Percentiles rank a stretch among this genome's conserved stretches.
phyloP scores from a whole-genome alignment of 768 basidiomycete genomes.

The Rhodocollybia butyracea region DNA sequence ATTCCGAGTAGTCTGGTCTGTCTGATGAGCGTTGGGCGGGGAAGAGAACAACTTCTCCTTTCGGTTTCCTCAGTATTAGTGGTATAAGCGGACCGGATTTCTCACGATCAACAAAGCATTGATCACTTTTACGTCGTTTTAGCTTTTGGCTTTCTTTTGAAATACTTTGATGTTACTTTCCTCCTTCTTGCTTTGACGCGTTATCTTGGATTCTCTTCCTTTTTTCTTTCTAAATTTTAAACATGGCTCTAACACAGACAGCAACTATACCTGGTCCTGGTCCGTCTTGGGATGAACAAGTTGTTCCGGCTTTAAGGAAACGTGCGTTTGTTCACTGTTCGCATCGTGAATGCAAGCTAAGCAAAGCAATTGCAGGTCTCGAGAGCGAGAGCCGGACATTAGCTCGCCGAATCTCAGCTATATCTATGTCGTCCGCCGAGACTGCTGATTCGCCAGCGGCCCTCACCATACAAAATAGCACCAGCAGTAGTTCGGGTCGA shows the following conservation, averaged over 20 bases:
- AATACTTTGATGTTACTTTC: too few relatives aligned
- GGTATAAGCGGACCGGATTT: too few relatives aligned
- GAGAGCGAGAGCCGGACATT: slow-evolving; percentile 79
- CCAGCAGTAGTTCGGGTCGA: slow-evolving; percentile 16
- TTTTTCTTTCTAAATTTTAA: not conserved
- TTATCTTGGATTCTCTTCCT: not conserved
- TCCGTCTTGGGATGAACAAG: slow-evolving; percentile 77
- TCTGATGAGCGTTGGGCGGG: too few relatives aligned
- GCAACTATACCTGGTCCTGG: slow-evolving; percentile 31
- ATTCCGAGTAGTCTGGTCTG: too few relatives aligned
- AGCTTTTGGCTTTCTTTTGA: too few relatives aligned
- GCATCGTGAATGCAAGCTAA: slow-evolving; percentile 12
- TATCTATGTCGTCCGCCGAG: slow-evolving; percentile 59
- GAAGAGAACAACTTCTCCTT: too few relatives aligned
- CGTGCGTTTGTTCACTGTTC: slow-evolving; percentile 40
- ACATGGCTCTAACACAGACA: slow-evolving; percentile 44
- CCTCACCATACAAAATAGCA: slow-evolving; percentile 20
- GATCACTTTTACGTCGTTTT: too few relatives aligned
- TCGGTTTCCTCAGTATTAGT: too few relatives aligned
- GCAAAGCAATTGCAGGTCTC: slow-evolving; percentile 48
- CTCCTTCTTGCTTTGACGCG: too few relatives aligned
- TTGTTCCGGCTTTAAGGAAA: slow-evolving; percentile 79
- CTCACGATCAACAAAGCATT: too few relatives aligned
- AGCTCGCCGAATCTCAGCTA: slow-evolving; percentile 70
- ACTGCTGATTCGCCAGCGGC: slow-evolving; percentile 11